Conservation (phyloP, 2,329 filamentous ascomycete genomes). For the Colletotrichum costaricense region DNA sequence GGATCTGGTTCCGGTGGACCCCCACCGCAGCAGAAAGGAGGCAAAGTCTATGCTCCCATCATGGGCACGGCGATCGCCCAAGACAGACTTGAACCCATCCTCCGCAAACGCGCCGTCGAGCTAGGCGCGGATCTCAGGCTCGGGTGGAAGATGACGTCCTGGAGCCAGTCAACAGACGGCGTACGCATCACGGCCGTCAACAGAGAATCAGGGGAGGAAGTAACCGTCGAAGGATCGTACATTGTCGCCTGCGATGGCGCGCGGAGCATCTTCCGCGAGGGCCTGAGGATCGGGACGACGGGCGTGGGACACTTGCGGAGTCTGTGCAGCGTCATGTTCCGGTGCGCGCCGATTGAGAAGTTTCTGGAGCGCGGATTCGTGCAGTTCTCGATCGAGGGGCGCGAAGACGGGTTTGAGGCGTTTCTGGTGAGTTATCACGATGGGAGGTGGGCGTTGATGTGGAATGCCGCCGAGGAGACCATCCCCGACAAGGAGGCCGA, state of each 20-base stretch:
- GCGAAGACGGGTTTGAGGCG: slow-evolving; percentile 40
- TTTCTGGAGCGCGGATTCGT: slow-evolving; percentile 45
- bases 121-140: slow-evolving; percentile 49
- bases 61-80: slow-evolving; percentile 48
- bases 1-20: not conserved
- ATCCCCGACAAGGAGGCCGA: not conserved
- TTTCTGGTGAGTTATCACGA: slow-evolving; percentile 41
- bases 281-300: slow-evolving; percentile 41
- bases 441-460: slow-evolving; percentile 38
- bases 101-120: slow-evolving; percentile 45
- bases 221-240: slow-evolving; percentile 45
- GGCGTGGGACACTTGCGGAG: slow-evolving; percentile 45
- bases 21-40: not conserved
- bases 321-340: slow-evolving; percentile 49
- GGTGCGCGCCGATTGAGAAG: slow-evolving; percentile 41
- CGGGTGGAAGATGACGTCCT: slow-evolving; percentile 43
- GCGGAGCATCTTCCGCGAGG: slow-evolving; percentile 41
- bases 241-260: slow-evolving; percentile 52
- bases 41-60: slow-evolving; percentile 33
- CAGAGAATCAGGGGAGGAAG: slow-evolving; percentile 16
- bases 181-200: not conserved
- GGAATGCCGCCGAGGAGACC: not conserved
- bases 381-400: slow-evolving; percentile 45
- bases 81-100: slow-evolving; percentile 52
- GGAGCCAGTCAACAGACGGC: slow-evolving; percentile 38